These are phyloP conservation scores for Blepharisma stoltei DNA, from an alignment of 73 alveolate species.

Conservation along the genomic window DNA sequence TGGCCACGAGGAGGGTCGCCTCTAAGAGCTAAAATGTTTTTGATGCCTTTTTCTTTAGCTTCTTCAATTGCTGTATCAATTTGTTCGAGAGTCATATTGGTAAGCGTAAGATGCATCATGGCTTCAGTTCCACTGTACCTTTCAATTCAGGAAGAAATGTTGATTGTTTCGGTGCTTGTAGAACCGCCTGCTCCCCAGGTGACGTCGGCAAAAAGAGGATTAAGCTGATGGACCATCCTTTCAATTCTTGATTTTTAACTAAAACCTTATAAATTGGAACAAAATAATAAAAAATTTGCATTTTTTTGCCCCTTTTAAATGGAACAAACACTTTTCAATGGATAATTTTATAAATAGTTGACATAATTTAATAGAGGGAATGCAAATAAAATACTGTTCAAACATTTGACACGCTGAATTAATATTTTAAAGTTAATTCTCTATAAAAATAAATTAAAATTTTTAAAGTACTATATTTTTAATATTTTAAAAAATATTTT, in stretches of 20 bases:
- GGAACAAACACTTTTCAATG: neutral
- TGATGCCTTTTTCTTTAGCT: conserved; percentile 64
- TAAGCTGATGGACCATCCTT: conserved; percentile 49
- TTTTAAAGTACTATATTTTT: too few species aligned
- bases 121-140: conserved; percentile 69
- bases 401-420: too few species aligned
- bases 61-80: conserved; percentile 53
- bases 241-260: conserved; percentile 46
- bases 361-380: conserved; percentile 32
- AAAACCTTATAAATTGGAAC: too few species aligned
- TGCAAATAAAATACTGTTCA: too few species aligned
- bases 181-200: conserved; percentile 89
- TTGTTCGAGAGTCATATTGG: conserved; percentile 58
- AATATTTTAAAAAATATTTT: too few species aligned
- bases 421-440: too few species aligned
- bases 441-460: too few species aligned
- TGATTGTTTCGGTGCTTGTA: conserved; percentile 62
- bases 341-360: conserved; percentile 3
- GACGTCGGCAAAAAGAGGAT: conserved; percentile 77
- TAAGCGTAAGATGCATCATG: conserved; percentile 84
- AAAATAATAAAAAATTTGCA: too few species aligned
- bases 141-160: conserved; percentile 59
- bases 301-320: neutral
- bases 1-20: conserved; percentile 86
- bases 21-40: conserved; percentile 72